Evolutionary conservation across 2,329 filamentous ascomycete species (phyloP).

Genomic region (Chaetothyriales sp.): DNA sequence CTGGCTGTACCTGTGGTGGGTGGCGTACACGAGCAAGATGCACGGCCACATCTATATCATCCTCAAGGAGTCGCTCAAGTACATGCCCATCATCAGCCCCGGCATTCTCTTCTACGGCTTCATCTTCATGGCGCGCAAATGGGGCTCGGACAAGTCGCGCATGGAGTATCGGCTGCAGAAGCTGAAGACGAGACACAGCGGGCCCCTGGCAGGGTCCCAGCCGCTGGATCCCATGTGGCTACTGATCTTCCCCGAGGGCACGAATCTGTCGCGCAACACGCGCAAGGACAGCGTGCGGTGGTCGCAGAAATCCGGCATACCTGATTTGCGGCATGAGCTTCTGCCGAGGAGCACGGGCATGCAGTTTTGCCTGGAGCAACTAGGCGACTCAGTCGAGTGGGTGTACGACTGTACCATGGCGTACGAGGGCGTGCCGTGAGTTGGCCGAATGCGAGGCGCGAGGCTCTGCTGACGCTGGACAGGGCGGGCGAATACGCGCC

Average conservation of each 20-base stretch:
- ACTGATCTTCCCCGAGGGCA: conserved; percentile 75
- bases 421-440: conserved; percentile 23
- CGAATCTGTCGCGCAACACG: conserved; percentile 61
- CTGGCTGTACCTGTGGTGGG: conserved; percentile 90
- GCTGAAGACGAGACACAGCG: conserved; percentile 40
- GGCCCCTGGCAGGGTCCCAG: conserved; percentile 33
- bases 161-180: conserved; percentile 60
- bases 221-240: conserved; percentile 69
- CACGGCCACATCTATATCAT: conserved; percentile 85
- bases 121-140: conserved; percentile 84
- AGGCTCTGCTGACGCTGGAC: conserved; percentile 3
- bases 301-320: conserved; percentile 61
- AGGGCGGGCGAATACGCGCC: conserved; percentile 63
- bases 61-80: conserved; percentile 72
- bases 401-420: conserved; percentile 51
- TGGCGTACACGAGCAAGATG: conserved; percentile 71
- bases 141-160: conserved; percentile 64
- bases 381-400: conserved; percentile 63
- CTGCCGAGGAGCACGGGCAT: conserved; percentile 69
- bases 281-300: conserved; percentile 57
- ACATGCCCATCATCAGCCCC: conserved; percentile 63
- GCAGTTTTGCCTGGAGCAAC: conserved; percentile 63
- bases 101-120: conserved; percentile 80
- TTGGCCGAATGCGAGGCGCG: not conserved
- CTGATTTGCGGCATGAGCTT: conserved; percentile 60